Evolutionary conservation across 805 yeast species (phyloP).

Genomic region (Scheffersomyces spartinae): DNA sequence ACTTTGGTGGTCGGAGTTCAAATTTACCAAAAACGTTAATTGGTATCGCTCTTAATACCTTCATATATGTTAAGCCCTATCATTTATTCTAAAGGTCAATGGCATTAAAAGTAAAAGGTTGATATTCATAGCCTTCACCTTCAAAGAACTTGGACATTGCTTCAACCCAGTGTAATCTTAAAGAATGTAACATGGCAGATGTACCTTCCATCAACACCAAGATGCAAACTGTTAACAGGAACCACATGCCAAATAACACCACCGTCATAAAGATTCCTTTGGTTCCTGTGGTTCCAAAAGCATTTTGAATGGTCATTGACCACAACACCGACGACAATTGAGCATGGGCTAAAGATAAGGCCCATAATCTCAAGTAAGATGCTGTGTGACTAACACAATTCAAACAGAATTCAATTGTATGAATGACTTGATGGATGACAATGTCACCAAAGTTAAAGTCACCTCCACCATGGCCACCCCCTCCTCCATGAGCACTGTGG

Average conservation of each 20-base stretch:
- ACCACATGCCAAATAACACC: constrained; percentile 64
- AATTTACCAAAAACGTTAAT: no score
- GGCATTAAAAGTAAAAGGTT: constrained; percentile 44
- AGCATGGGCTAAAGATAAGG: constrained; percentile 70
- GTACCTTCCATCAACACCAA: constrained; percentile 76
- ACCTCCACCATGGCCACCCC: constrained; percentile 20
- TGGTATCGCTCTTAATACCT: no score
- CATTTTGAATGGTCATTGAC: constrained; percentile 61
- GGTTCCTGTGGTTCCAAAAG: constrained; percentile 45
- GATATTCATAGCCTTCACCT: constrained; percentile 63
- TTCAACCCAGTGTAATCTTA: constrained; percentile 75
- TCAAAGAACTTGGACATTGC: constrained; percentile 72
- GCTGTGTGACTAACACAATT: constrained; percentile 77
- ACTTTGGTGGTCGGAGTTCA: no score
- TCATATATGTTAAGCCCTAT: no score
- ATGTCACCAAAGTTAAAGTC: constrained; percentile 46
- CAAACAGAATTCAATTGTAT: constrained; percentile 69
- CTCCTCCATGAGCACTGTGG: constrained; percentile 13
- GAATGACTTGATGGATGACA: constrained; percentile 70
- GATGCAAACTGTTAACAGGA: constrained; percentile 54
- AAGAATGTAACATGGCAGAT: constrained; percentile 71
- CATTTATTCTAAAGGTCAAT: no score
- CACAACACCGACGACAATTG: constrained; percentile 65
- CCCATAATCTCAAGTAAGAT: constrained; percentile 69
- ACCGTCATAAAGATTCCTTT: constrained; percentile 48